A percentile compares a stretch with the other conserved stretches of the same genome.
phyloP scores from a whole-genome alignment of 148 eudicot genomes.

The Cornus florida region DNA sequence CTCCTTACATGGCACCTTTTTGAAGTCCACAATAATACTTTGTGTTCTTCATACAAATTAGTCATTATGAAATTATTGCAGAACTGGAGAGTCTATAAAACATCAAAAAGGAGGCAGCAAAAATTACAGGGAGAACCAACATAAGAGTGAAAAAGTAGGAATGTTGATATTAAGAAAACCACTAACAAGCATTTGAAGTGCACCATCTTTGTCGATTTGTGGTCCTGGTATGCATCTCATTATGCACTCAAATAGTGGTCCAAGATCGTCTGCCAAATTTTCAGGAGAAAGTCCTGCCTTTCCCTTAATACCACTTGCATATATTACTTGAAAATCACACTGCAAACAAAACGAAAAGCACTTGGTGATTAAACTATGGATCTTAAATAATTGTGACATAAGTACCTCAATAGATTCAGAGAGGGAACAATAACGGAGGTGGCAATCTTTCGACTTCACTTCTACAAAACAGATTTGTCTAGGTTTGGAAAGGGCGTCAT shows the following conservation, averaged over 20 bases:
- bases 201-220: constrained; percentile 78
- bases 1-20: background rate
- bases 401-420: background rate
- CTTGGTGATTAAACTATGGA: background rate
- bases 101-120: background rate
- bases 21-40: background rate
- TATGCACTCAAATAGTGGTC: constrained; percentile 87
- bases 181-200: constrained; percentile 99
- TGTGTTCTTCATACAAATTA: background rate
- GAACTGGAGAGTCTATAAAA: background rate
- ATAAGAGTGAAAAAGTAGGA: background rate
- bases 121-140: background rate
- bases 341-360: constrained; percentile 32
- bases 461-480: background rate
- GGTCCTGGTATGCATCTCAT: constrained; percentile 98
- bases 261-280: constrained; percentile 95
- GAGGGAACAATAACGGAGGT: background rate
- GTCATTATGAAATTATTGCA: background rate
- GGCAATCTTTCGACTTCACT: background rate
- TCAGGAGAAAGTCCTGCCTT: constrained; percentile 92
- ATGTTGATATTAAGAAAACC: constrained; percentile 13
- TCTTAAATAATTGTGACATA: background rate
- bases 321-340: constrained; percentile 98
- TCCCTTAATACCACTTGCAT: constrained; percentile 94
- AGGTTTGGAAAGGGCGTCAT: background rate